Conservation (phyloP, 495 filamentous ascomycete species). For the Sporormia fimetaria region DNA sequence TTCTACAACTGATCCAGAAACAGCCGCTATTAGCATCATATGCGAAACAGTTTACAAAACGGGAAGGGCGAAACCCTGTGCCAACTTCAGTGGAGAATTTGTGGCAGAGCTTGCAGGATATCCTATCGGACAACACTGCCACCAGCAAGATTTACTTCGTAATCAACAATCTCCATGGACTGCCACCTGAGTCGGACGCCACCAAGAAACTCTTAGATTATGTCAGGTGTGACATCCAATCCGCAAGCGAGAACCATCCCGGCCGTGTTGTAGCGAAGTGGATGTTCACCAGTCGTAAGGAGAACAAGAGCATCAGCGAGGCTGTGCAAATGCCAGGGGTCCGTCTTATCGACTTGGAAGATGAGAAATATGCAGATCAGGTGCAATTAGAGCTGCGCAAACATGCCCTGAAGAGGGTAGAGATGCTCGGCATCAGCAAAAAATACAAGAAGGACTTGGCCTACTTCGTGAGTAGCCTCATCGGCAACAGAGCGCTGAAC, state of each 20-base stretch:
- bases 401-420: constrained; percentile 1
- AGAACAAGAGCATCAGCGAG: not conserved
- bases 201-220: constrained; percentile 30
- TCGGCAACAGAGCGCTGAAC: not conserved
- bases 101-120: constrained; percentile 5
- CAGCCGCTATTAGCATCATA: constrained; percentile 31
- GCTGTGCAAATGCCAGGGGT: not conserved
- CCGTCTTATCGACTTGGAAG: constrained; percentile 1
- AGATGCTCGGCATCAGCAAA: not conserved
- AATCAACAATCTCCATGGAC: constrained; percentile 32
- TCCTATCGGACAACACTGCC: not conserved
- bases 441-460: constrained; percentile 5
- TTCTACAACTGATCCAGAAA: constrained; percentile 31
- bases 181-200: constrained; percentile 30
- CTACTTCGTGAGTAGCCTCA: constrained; percentile 4
- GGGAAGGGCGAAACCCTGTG: constrained; percentile 1
- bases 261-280: not conserved
- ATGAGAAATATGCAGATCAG: constrained; percentile 1
- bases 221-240: not conserved
- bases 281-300: constrained; percentile 3
- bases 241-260: not conserved
- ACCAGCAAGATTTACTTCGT: constrained; percentile 27
- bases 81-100: not conserved
- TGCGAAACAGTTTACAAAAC: constrained; percentile 29
- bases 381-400: constrained; percentile 4